Percentiles rank a stretch among this genome's conserved stretches.
Conservation (phyloP, 306 rosid species). For the Canavalia ensiformis region DNA sequence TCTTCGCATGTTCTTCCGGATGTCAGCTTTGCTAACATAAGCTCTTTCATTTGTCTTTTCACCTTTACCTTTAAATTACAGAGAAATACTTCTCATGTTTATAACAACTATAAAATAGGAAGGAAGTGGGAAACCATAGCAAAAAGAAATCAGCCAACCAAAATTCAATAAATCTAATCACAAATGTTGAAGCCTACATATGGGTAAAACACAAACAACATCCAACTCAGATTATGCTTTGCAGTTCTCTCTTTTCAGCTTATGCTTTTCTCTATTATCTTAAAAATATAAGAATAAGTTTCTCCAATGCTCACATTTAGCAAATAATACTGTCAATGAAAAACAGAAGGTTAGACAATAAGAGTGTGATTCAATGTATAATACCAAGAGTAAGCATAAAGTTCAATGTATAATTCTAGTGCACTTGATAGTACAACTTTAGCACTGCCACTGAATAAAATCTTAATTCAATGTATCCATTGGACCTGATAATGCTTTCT, state of each 20-base stretch:
- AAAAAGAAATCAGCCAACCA: conserved; percentile 29
- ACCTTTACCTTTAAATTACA: conserved; percentile 54
- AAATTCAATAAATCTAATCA: conserved; percentile 17
- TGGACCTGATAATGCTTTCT: conserved; percentile 8
- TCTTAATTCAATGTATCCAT: not conserved
- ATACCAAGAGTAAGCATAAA: not conserved
- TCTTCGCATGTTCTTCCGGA: conserved; percentile 72
- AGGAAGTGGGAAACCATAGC: conserved; percentile 30
- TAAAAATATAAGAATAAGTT: conserved; percentile 4
- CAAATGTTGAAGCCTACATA: conserved; percentile 19
- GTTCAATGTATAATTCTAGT: not conserved
- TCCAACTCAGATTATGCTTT: conserved; percentile 14
- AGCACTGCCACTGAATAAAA: conserved; percentile 1
- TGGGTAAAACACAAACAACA: not conserved
- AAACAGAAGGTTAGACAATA: conserved; percentile 25
- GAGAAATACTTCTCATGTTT: conserved; percentile 42
- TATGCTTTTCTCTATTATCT: conserved; percentile 5
- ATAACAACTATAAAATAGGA: conserved; percentile 34
- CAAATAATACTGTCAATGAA: conserved; percentile 12
- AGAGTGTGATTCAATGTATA: not conserved
- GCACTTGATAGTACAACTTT: not conserved
- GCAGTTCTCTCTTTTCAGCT: not conserved
- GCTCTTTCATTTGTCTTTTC: conserved; percentile 59
- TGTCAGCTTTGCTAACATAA: conserved; percentile 78
- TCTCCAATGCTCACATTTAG: conserved; percentile 6